phyloP scores from a whole-genome alignment of 768 basidiomycete genomes.

The Kwoniella dendrophila region DNA sequence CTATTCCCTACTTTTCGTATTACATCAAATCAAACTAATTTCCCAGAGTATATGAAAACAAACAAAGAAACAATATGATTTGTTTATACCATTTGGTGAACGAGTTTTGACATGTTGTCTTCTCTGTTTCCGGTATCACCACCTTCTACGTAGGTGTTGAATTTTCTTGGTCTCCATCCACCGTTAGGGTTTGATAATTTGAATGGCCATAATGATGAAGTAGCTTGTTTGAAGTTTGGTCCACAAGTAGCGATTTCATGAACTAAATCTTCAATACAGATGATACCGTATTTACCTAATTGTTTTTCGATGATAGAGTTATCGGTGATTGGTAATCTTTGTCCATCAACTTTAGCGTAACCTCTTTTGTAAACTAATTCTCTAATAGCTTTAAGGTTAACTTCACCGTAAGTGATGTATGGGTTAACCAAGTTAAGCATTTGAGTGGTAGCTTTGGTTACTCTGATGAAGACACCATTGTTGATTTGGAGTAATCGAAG shows the following conservation, averaged over 20 bases:
- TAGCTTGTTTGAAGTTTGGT: conserved; percentile 97
- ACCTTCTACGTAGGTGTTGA: conserved; percentile 82
- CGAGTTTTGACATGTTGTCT: conserved; percentile 93
- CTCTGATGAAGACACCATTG: conserved; percentile 98
- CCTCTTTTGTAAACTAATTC: conserved; percentile 99
- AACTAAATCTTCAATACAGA: conserved; percentile 94
- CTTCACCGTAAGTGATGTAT: conserved; percentile 93
- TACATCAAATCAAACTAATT: background rate
- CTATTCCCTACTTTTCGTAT: background rate
- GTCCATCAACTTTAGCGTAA: conserved; percentile 97
- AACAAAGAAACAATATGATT: background rate
- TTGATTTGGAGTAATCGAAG: conserved; percentile 99
- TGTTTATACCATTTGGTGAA: conserved; percentile 63
- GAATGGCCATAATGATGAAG: conserved; percentile 94
- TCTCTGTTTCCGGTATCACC: conserved; percentile 98
- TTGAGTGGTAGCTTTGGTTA: conserved; percentile 91
- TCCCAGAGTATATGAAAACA: too few relatives aligned
- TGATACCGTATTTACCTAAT: conserved; percentile 92
- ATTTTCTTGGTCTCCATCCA: conserved; percentile 96
- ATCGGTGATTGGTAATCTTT: conserved; percentile 91
- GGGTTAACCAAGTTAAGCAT: conserved; percentile 98
- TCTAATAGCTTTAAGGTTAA: conserved; percentile 91
- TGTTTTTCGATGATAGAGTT: conserved; percentile 87
- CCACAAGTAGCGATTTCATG: conserved; percentile 94
- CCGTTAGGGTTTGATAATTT: conserved; percentile 99